Percentiles rank a stretch among this genome's conserved stretches.
These are phyloP conservation scores for Orbilia oligospora DNA, from an alignment of 2,329 filamentous ascomycete species.

Conservation along the genomic window DNA sequence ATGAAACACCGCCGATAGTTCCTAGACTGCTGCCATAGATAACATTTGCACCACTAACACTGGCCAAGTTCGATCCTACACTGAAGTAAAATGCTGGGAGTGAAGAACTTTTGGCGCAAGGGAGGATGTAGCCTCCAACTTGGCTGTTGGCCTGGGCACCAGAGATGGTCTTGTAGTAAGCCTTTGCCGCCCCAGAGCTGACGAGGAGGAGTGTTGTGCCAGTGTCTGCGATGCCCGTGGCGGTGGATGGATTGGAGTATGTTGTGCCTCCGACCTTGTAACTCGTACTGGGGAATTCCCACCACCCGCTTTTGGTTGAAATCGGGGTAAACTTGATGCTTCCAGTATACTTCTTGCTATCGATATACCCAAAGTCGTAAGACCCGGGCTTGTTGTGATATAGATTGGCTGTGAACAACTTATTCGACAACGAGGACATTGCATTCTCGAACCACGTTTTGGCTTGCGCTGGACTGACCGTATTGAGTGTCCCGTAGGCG, in stretches of 20 bases:
- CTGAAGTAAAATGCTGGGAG: conserved; percentile 42
- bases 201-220: conserved; percentile 77
- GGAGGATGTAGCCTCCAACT: conserved; percentile 47
- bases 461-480: conserved; percentile 74
- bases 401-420: conserved; percentile 80
- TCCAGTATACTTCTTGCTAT: conserved; percentile 75
- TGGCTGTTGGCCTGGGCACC: conserved; percentile 66
- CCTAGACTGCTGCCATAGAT: conserved; percentile 46
- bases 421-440: conserved; percentile 73
- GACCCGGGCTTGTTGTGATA: conserved; percentile 74
- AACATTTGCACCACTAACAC: conserved; percentile 26
- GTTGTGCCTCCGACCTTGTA: conserved; percentile 72
- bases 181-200: conserved; percentile 70
- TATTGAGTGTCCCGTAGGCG: conserved; percentile 76
- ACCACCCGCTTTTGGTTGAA: conserved; percentile 76
- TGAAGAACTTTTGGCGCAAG: conserved; percentile 2
- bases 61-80: conserved; percentile 33
- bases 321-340: conserved; percentile 75
- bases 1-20: conserved; percentile 13
- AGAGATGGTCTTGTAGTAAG: conserved; percentile 70
- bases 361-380: conserved; percentile 82
- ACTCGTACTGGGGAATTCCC: conserved; percentile 75
- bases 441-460: conserved; percentile 83
- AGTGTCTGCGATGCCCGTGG: conserved; percentile 72
- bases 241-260: conserved; percentile 66